Conservation (phyloP, 352 stramenopile genomes). For the Pythium aristosporum region DNA sequence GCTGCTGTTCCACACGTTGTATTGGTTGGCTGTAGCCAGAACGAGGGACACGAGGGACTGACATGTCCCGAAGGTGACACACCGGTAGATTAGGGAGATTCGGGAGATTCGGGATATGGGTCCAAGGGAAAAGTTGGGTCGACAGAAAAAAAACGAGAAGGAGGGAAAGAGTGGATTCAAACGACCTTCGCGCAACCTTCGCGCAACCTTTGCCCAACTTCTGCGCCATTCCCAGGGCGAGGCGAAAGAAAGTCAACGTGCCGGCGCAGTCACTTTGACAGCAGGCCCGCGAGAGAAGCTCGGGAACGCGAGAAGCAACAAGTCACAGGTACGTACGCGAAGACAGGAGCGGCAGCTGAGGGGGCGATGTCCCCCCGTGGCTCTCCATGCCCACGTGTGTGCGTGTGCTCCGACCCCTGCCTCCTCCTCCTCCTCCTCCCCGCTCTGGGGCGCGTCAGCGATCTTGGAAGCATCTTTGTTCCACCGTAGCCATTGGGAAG, state of each 20-base stretch:
- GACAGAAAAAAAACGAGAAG: slow-evolving; percentile 2
- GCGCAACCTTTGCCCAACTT: slow-evolving; percentile 17
- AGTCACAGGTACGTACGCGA: background rate
- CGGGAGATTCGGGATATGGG: slow-evolving; percentile 8
- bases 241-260: slow-evolving; percentile 26
- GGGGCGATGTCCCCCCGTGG: too few relatives aligned
- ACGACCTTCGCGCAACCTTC: slow-evolving; percentile 27
- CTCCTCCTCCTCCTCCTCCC: background rate
- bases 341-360: background rate
- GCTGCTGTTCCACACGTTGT: slow-evolving; percentile 11
- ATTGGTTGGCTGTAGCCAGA: slow-evolving; percentile 28
- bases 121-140: background rate
- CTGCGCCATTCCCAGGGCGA: background rate
- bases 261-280: slow-evolving; percentile 20
- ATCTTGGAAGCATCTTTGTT: background rate
- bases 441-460: background rate
- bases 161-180: slow-evolving; percentile 4
- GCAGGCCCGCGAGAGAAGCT: slow-evolving; percentile 11
- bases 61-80: slow-evolving; percentile 20
- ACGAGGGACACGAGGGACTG: slow-evolving; percentile 22
- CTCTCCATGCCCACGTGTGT: background rate
- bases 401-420: background rate
- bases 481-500: background rate
- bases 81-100: background rate
- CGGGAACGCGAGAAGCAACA: background rate